Evolutionary conservation across 345 rosid genomes (phyloP).

Genomic region (Murraya paniculata): DNA sequence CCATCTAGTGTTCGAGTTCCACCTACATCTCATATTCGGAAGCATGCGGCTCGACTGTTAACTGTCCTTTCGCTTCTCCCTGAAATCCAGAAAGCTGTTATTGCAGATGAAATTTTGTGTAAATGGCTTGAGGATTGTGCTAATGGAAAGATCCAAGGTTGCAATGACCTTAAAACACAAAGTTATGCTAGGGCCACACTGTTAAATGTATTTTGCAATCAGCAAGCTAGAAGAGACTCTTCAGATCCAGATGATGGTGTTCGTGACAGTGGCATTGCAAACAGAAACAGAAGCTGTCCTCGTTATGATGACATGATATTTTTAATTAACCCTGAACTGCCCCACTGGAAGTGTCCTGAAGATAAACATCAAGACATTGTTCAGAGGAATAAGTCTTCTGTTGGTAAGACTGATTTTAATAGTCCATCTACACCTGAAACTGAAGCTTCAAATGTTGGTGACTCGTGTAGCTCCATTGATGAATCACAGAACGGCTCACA

Average conservation of each 20-base stretch:
- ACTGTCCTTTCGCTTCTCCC: constrained; percentile 83
- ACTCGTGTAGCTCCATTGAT: constrained; percentile 31
- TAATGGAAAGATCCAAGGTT: constrained; percentile 61
- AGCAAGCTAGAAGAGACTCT: constrained; percentile 31
- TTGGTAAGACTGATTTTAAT: constrained; percentile 29
- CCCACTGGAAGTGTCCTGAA: constrained; percentile 77
- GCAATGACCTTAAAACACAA: constrained; percentile 74
- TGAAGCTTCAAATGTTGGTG: constrained; percentile 25
- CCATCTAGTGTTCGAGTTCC: constrained; percentile 74
- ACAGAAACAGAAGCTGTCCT: constrained; percentile 49
- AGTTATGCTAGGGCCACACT: constrained; percentile 92
- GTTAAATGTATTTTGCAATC: constrained; percentile 66
- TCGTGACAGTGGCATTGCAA: constrained; percentile 34
- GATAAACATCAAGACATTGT: constrained; percentile 28
- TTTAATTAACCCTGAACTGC: constrained; percentile 76
- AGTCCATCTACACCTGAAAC: constrained; percentile 21
- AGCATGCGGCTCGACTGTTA: constrained; percentile 90
- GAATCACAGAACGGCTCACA: constrained; percentile 29
- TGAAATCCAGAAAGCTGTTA: constrained; percentile 62
- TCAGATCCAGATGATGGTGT: constrained; percentile 23
- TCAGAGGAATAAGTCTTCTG: constrained; percentile 25
- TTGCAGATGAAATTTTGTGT: constrained; percentile 69
- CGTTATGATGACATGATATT: constrained; percentile 69
- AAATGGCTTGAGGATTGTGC: constrained; percentile 98
- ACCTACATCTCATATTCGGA: constrained; percentile 82